Evolutionary conservation across 768 basidiomycete genomes (phyloP), one percentile per base, ranked within the genome.

Genomic region (Calocera viscosa): DNA sequence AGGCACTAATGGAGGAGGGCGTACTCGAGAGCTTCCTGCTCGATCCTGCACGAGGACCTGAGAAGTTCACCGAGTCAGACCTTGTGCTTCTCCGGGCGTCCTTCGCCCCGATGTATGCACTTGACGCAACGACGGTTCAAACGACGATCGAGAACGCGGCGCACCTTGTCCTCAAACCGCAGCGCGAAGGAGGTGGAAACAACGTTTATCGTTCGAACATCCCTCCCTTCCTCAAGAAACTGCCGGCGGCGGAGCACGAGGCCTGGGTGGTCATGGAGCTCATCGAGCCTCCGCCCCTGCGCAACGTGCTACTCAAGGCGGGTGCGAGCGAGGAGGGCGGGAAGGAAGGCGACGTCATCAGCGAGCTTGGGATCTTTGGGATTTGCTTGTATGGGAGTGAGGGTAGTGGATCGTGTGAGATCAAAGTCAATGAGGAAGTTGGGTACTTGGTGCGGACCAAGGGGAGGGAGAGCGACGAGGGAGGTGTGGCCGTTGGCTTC

Each of bases 211-310:
- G 89, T 68, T 79, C 78, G 1, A 85, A 86, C 63, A 95, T 97
- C 63, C 90, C 90, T 0, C 69, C 78, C 0, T 93, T 92, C 76
- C 78, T 99, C 1, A 84, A 86, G 16, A 72, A 72, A 5, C 78
- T 97, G 1, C 82, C 82, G 0, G 75, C 72, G 1, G 73, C 78
- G 65, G 89, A 90, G 72, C 82, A 87, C 8, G 82, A 84, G 69
- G 93, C 90, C 1, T 99, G 95, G 90, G 93, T 97, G 65, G 89
- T 94, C 34, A 97, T 98, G 95, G 87, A 89, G 68, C 78, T 98
- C 71, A 99, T 99, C 69, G 78, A 80, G 22, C 87, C 93, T 1
- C 94, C 94, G 0, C 74, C 79, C 1, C 71, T 84, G 16, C 80
- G 83, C 7, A 90, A 88, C 69, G 87, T 89, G 74, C 83, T 99